Evolutionary conservation across 441 rosid genomes (phyloP).

Genomic region (Geranium incanum): DNA sequence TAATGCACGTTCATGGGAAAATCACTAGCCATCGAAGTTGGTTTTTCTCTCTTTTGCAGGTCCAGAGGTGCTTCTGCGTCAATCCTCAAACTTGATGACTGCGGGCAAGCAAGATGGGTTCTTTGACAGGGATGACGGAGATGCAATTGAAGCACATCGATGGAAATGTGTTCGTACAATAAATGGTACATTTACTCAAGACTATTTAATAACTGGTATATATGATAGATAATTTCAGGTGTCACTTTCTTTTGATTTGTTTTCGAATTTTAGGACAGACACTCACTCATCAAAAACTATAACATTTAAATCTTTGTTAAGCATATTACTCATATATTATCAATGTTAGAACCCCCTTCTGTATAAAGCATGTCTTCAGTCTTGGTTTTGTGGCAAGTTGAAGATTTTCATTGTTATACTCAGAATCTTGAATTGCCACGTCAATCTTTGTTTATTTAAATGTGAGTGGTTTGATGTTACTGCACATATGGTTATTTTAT

Average conservation of each 20-base stretch:
- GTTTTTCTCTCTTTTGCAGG: constrained; percentile 32
- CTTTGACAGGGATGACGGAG: constrained; percentile 66
- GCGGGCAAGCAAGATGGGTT: constrained; percentile 34
- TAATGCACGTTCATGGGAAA: no score
- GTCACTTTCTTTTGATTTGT: background rate
- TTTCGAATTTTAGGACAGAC: background rate
- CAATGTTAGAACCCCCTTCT: background rate
- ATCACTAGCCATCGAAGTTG: no score
- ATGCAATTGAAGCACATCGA: constrained; percentile 82
- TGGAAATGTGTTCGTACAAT: constrained; percentile 95
- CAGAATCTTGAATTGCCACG: constrained; percentile 51
- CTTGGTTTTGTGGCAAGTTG: background rate
- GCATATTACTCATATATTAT: background rate
- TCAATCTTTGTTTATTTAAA: background rate
- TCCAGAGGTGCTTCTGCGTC: constrained; percentile 75
- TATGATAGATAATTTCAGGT: background rate
- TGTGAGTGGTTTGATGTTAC: background rate
- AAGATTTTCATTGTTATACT: background rate
- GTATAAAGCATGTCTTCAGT: background rate
- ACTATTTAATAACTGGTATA: background rate
- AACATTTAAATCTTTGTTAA: background rate
- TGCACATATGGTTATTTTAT: background rate
- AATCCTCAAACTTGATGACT: constrained; percentile 50
- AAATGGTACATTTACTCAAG: constrained; percentile 44
- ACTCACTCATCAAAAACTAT: background rate